Evolutionary conservation across 208 protist genomes (phyloP).

Genomic region (Trypanosoma brucei): DNA sequence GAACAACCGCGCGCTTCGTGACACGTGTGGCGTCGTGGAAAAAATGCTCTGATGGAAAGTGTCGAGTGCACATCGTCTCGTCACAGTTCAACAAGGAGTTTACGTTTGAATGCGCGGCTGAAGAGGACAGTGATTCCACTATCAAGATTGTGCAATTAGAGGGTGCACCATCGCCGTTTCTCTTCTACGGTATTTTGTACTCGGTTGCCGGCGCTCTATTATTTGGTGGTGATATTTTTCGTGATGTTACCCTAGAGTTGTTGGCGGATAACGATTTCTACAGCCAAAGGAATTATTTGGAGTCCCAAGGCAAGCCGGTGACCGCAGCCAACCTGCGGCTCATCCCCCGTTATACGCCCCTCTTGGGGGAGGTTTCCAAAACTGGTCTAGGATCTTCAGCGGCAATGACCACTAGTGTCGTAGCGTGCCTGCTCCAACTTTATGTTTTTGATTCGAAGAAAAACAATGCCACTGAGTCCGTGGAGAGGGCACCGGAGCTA

Average conservation of each 20-base stretch:
- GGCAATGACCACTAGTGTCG: conserved; percentile 89
- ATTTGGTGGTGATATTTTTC: conserved; percentile 13
- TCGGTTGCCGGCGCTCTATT: conserved; percentile 41
- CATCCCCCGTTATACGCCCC: conserved; percentile 56
- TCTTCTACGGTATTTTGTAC: conserved; percentile 72
- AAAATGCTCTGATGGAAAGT: conserved; percentile 19
- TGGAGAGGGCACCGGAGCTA: background rate
- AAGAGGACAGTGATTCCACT: conserved; percentile 8
- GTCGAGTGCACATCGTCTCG: conserved; percentile 58
- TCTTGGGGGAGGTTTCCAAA: conserved; percentile 87
- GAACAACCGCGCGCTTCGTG: conserved; percentile 88
- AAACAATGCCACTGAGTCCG: background rate
- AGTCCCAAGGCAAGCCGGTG: conserved; percentile 41
- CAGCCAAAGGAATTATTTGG: conserved; percentile 84
- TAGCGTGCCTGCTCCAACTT: conserved; percentile 75
- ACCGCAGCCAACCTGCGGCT: conserved; percentile 49
- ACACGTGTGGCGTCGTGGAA: conserved; percentile 35
- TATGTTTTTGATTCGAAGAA: conserved; percentile 37
- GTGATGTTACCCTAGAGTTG: conserved; percentile 46
- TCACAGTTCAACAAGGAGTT: conserved; percentile 78
- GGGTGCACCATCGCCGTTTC: conserved; percentile 54
- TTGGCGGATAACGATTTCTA: conserved; percentile 92
- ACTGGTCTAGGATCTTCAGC: conserved; percentile 94
- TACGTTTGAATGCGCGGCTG: conserved; percentile 39
- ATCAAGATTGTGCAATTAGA: conserved; percentile 54